phyloP scores from a whole-genome alignment of 768 basidiomycete species.

The Lepiota brunneoincarnata region DNA sequence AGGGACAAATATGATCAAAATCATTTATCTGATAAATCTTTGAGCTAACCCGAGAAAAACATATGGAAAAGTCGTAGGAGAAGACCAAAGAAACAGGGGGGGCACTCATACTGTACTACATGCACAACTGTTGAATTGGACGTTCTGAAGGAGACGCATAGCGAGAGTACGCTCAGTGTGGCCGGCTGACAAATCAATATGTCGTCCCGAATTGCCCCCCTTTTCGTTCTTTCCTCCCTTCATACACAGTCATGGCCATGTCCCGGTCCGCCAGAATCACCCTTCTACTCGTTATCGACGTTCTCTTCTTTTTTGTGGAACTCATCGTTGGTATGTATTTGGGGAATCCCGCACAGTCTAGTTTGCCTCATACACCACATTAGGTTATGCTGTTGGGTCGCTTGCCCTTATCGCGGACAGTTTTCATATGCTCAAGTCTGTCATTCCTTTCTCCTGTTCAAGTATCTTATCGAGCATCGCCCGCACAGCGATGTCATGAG shows the following conservation, averaged over 20 bases:
- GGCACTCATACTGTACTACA: no score
- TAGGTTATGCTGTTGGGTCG: slow-evolving; percentile 94
- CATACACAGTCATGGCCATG: slow-evolving; percentile 37
- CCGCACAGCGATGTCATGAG: slow-evolving; percentile 89
- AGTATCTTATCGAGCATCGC: slow-evolving; percentile 5
- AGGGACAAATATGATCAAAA: slow-evolving; percentile 27
- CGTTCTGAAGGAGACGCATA: no score
- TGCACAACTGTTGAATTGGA: no score
- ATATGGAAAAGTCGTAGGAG: no score
- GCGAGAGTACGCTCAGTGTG: no score
- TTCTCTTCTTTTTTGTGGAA: slow-evolving; percentile 85
- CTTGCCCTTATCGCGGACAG: slow-evolving; percentile 94
- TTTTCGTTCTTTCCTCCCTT: slow-evolving; percentile 5
- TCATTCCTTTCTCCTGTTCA: slow-evolving; percentile 13
- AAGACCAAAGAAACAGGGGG: no score
- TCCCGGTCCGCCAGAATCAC: slow-evolving; percentile 76
- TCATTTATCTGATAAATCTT: background rate
- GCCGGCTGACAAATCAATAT: background rate
- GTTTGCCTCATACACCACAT: slow-evolving; percentile 17
- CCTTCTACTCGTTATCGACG: slow-evolving; percentile 79
- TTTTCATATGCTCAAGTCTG: slow-evolving; percentile 98
- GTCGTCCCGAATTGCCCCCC: background rate
- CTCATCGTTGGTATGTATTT: slow-evolving; percentile 63
- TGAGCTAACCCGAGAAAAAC: no score
- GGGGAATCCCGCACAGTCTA: background rate